phyloP scores from a whole-genome alignment of 257 asterid species.

The Eucommia ulmoides region DNA sequence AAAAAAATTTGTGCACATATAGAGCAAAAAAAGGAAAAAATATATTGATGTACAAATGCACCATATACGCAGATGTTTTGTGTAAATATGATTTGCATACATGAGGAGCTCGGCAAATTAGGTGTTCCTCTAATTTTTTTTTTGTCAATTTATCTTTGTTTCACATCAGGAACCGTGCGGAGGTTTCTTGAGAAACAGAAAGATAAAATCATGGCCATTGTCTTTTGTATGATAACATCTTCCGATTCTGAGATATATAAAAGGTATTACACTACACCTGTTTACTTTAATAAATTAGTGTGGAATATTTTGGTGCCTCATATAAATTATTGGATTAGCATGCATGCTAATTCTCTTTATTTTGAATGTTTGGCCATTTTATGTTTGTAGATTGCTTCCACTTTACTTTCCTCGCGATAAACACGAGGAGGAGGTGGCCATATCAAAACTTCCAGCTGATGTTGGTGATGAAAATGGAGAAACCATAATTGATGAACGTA shows the following conservation, averaged over 20 bases:
- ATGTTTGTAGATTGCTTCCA: slow-evolving; percentile 64
- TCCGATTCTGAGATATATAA: slow-evolving; percentile 91
- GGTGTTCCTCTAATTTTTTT: no score
- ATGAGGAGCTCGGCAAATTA: no score
- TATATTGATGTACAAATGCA: no score
- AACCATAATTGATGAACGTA: slow-evolving; percentile 78
- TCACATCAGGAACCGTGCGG: slow-evolving; percentile 72
- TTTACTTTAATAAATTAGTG: not conserved
- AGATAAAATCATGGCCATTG: slow-evolving; percentile 64
- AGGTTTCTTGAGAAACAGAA: slow-evolving; percentile 91
- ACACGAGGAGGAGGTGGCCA: slow-evolving; percentile 74
- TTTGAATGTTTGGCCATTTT: not conserved
- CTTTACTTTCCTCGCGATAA: slow-evolving; percentile 93
- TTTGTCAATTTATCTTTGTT: slow-evolving; percentile 10
- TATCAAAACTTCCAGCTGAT: slow-evolving; percentile 86
- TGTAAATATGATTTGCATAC: no score
- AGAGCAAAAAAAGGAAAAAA: no score
- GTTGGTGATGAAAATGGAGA: slow-evolving; percentile 99
- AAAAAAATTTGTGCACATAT: no score
- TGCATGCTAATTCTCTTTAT: no score
- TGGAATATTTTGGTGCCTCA: not conserved
- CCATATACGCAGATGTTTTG: no score
- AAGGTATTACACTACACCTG: slow-evolving; percentile 30
- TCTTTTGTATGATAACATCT: slow-evolving; percentile 72
- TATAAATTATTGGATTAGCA: no score